Evolutionary conservation across 2,329 filamentous ascomycete genomes (phyloP).

Genomic region (Fusarium nodosum): DNA sequence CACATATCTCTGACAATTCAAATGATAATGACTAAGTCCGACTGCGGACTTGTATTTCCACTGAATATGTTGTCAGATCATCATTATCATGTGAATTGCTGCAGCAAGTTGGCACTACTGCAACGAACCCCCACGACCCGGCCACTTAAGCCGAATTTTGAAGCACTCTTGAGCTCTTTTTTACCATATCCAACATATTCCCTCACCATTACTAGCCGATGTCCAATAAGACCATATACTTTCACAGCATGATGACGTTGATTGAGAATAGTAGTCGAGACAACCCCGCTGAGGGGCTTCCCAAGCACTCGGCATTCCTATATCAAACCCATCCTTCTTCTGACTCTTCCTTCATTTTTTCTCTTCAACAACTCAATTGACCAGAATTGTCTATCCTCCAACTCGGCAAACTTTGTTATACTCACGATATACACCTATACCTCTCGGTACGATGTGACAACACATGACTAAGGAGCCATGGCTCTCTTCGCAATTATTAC

Average conservation of each 20-base stretch:
- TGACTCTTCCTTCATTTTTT: not conserved
- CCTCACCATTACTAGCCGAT: constrained; percentile 24
- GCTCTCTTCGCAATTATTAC: constrained; percentile 48
- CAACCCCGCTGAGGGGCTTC: constrained; percentile 46
- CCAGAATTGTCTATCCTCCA: not conserved
- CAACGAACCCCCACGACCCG: constrained; percentile 20
- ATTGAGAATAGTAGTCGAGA: constrained; percentile 8
- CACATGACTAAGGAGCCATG: constrained; percentile 44
- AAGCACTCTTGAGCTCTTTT: constrained; percentile 13
- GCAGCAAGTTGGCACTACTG: constrained; percentile 27
- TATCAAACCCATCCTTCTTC: constrained; percentile 25
- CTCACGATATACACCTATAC: not conserved
- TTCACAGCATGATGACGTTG: constrained; percentile 42
- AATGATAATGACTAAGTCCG: not conserved
- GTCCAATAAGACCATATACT: constrained; percentile 41
- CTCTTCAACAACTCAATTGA: constrained; percentile 13
- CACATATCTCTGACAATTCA: not conserved
- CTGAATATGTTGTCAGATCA: constrained; percentile 9
- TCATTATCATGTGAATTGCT: not conserved
- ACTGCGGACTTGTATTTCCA: rapidly evolving
- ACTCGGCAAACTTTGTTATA: constrained; percentile 3
- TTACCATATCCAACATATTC: constrained; percentile 13
- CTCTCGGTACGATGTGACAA: constrained; percentile 49
- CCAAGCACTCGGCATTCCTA: constrained; percentile 13
- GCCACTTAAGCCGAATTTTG: constrained; percentile 7